Evolutionary conservation across 208 protist species (phyloP).

Genomic region (Trypanosoma melophagium): DNA sequence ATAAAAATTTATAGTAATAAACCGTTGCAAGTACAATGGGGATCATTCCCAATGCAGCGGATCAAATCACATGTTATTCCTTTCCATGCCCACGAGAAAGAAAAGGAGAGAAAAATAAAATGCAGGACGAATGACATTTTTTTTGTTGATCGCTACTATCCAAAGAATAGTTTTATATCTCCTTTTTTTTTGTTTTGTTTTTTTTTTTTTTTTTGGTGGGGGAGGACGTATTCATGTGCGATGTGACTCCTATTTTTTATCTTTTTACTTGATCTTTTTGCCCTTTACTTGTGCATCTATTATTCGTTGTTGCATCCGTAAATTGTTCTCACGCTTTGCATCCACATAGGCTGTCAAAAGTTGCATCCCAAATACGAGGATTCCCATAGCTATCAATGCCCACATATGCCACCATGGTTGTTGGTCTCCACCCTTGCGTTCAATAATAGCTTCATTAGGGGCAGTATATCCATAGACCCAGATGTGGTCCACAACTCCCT

Average conservation of each 20-base stretch:
- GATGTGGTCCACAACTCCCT: conserved; percentile 24
- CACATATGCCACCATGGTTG: conserved; percentile 39
- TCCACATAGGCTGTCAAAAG: conserved; percentile 43
- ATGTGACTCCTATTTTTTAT: not conserved
- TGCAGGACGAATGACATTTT: no score
- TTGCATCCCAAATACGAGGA: conserved; percentile 40
- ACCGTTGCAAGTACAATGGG: no score
- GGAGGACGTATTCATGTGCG: no score
- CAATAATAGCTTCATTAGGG: conserved; percentile 37
- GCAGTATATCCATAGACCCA: conserved; percentile 68
- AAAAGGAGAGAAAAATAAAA: no score
- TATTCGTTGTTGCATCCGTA: not conserved
- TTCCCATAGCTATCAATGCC: conserved; percentile 25
- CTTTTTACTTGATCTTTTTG: conserved; percentile 31
- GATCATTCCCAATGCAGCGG: no score
- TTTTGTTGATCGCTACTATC: no score
- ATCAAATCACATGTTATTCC: no score
- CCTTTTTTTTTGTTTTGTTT: no score
- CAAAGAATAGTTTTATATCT: no score
- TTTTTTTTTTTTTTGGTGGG: no score
- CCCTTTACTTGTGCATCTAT: not conserved
- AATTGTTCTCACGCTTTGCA: conserved; percentile 21
- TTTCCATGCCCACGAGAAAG: no score
- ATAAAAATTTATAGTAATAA: no score
- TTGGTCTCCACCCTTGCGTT: conserved; percentile 23